phyloP scores from a whole-genome alignment of 2,329 filamentous ascomycete species.

The Penicillium polonicum region DNA sequence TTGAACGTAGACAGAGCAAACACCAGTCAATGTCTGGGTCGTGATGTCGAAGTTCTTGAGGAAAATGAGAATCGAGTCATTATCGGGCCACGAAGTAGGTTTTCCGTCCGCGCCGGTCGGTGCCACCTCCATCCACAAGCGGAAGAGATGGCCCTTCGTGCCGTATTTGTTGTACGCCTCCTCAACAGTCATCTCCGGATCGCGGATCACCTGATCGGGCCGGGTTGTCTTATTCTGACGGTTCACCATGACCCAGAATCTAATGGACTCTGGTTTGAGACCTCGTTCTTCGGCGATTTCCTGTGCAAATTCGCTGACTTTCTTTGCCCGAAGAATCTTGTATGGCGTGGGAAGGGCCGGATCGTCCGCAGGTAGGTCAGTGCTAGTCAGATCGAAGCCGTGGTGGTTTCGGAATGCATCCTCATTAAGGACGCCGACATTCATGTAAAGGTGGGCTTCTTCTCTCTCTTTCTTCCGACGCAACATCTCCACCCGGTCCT shows the following conservation, averaged over 20 bases:
- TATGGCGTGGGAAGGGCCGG: conserved; percentile 70
- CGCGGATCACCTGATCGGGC: conserved; percentile 82
- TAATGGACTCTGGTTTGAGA: conserved; percentile 66
- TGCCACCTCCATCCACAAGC: conserved; percentile 82
- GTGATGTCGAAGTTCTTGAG: conserved; percentile 87
- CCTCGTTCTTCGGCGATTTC: conserved; percentile 69
- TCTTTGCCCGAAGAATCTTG: conserved; percentile 71
- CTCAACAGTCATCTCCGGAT: conserved; percentile 72
- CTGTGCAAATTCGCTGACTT: conserved; percentile 70
- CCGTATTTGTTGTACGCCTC: conserved; percentile 69
- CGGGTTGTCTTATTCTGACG: conserved; percentile 95
- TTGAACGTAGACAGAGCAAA: conserved; percentile 81
- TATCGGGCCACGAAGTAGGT: conserved; percentile 65
- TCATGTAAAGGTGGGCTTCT: conserved; percentile 90
- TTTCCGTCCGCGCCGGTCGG: conserved; percentile 66
- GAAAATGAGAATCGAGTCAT: conserved; percentile 73
- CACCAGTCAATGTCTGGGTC: conserved; percentile 70
- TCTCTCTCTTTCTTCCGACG: conserved; percentile 82
- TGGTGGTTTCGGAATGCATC: conserved; percentile 77
- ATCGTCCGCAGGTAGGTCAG: conserved; percentile 62
- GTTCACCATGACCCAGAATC: conserved; percentile 97
- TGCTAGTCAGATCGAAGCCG: conserved; percentile 76
- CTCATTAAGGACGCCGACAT: conserved; percentile 76
- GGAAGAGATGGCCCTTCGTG: conserved; percentile 67
- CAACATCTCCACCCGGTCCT: conserved; percentile 75